Evolutionary conservation across 805 yeast species (phyloP), one percentile per base, ranked within the genome.

Genomic region (Wickerhamia fluorescens): DNA sequence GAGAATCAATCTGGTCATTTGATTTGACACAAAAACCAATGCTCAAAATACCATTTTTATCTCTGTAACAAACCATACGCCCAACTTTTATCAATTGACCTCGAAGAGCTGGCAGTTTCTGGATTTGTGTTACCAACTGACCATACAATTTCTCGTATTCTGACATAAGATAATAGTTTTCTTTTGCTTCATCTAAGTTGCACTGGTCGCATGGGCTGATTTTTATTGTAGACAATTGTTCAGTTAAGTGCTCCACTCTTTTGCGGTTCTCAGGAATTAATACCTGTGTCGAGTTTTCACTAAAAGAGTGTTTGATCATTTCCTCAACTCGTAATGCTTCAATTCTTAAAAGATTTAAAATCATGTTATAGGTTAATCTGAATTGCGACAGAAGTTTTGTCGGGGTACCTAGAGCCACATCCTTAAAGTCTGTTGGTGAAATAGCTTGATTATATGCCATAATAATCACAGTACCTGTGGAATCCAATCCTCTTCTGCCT

Each of bases 241-340:
- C 62, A 25, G 73, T 70, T 21, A 78, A 59, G 23, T 59, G 58
- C 27, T 73, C 64, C 16, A 86, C 74, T 37, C 71, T 68, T 45
- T 71, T 67, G 51, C 87, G 80, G 47, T 85, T 92, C 39, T 87
- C 94, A 0, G 96, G 96, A 29, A 86, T 58, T 41, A 88, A 57
- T 0, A 86, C 73, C 49, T 89, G 96, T 1, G 88, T 70, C 0
- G 88, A 68, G 47, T 92, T 88, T 50, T 92, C 98, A 56, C 94
- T 75, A 55, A 92, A 92, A 1, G 96, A 87, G 38, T 89, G 83
- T 49, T 88, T 89, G 45, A 92, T 89, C 95, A 92, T 92, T 51
- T 92, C 98, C 50, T 92, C 98, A n/a, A 92, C 97, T 43, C 81
- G 74, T 37, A 92, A 62, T 0, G 97, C 96, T 53, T 92, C 98